A percentile compares a stretch with the other conserved stretches of the same genome.
Evolutionary conservation across 106 monocot species (phyloP).

Genomic region (Phalaenopsis equestris): DNA sequence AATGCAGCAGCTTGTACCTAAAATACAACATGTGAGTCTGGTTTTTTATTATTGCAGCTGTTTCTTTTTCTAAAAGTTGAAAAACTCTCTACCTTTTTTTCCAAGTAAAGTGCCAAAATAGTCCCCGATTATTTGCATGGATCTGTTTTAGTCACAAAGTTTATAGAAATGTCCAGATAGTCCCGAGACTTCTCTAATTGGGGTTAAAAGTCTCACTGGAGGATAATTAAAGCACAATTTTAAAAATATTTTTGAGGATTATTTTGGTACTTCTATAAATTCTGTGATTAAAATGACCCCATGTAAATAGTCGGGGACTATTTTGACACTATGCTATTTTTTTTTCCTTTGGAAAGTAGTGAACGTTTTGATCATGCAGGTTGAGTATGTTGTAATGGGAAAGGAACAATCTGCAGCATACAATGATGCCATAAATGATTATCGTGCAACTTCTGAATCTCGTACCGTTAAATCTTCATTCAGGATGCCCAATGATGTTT

Average conservation of each 20-base stretch:
- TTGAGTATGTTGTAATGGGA: slow-evolving; percentile 76
- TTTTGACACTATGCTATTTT: no score
- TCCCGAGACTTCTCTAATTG: no score
- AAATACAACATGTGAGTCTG: slow-evolving; percentile 70
- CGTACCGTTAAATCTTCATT: slow-evolving; percentile 31
- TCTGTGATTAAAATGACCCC: no score
- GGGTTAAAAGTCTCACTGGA: no score
- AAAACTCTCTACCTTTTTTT: not conserved
- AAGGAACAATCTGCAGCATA: slow-evolving; percentile 57
- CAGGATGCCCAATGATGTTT: slow-evolving; percentile 27
- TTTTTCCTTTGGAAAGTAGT: not conserved
- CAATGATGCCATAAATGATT: slow-evolving; percentile 62
- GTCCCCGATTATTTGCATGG: no score
- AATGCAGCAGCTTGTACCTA: slow-evolving; percentile 95
- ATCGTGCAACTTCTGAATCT: slow-evolving; percentile 69
- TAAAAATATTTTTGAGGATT: no score
- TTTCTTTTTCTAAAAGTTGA: not conserved
- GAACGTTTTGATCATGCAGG: slow-evolving; percentile 29
- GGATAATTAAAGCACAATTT: no score
- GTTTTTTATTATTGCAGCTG: not conserved
- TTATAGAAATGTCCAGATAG: no score
- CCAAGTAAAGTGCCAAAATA: no score
- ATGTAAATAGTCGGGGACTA: no score
- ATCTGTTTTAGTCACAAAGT: no score
- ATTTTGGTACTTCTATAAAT: no score